Base-by-base conservation (phyloP, 176 grass and related monocot genomes). In the Stipa capillata region DNA sequence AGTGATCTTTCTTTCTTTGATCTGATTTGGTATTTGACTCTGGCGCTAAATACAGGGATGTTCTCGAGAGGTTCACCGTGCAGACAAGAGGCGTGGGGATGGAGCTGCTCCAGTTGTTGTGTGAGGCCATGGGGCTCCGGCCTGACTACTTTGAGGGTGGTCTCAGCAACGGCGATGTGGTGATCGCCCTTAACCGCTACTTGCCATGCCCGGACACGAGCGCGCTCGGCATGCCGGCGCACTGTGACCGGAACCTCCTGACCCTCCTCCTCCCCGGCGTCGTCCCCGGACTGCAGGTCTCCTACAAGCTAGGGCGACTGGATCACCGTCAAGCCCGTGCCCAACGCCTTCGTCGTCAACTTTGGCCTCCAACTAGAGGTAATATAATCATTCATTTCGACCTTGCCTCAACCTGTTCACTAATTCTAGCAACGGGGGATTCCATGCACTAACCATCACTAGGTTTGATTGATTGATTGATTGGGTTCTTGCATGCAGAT, bases 191-290 rank as follows among this genome's bases (percentile, higher is more conserved):
- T 5, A 88, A 88, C 74, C 84, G 85, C 29, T 85, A 87, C 40
- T 65, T 81, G 0, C 71, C 76, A 1, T 87, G 77, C 20, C 81
- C 81, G 6, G 65, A 85, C 53, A 71, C 89, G 7, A 80, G 74
- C 25, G 54, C 81, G 1, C 64, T 95, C 2, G 93, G 93, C 11
- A 55, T 92, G 62, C 87, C 87, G 11, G 68, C 84, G 14, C 93
- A 95, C 83, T 95, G 89, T 32, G 93, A 95, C 80, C 84, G 86
- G 4, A 89, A 87, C 53, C 67, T 92, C 55, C 85, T 90, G 53
- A 91, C 81, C n/a, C 80, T 92, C 18, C 84, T 89, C 8, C 80
- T 88, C 27, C 85, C 35, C 55, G 91, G 88, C 2, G 14, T 0
- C n/a, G 82, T 94, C 60, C 49, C 21, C 1, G 88, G 88, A 8